Conservation (phyloP, 495 filamentous ascomycete species). For the Aspergillus haitiensis region DNA sequence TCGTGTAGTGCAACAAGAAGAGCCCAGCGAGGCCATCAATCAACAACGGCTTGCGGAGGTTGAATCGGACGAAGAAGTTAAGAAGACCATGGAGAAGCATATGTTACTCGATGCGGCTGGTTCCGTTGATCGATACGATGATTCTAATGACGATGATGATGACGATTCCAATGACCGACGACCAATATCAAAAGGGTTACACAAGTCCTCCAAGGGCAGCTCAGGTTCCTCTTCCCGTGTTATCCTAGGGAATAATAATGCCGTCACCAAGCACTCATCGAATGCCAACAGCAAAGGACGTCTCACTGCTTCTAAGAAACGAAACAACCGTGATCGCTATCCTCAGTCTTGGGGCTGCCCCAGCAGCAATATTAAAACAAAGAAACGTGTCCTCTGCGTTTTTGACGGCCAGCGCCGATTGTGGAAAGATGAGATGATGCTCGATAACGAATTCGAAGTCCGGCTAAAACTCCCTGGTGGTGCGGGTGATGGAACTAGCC, state of each 20-base stretch:
- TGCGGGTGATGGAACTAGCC: constrained; percentile 56
- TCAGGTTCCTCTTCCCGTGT: constrained; percentile 40
- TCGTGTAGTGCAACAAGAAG: constrained; percentile 94
- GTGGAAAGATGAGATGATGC: constrained; percentile 99
- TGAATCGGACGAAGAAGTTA: constrained; percentile 76
- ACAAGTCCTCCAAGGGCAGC: constrained; percentile 42
- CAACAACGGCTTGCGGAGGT: constrained; percentile 80
- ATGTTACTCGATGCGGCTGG: constrained; percentile 61
- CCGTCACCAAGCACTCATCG: constrained; percentile 43
- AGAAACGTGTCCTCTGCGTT: constrained; percentile 91
- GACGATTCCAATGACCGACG: constrained; percentile 61
- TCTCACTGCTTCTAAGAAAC: constrained; percentile 59
- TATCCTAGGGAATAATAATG: constrained; percentile 52
- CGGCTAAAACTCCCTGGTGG: constrained; percentile 72
- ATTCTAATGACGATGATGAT: constrained; percentile 60
- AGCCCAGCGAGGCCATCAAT: constrained; percentile 95
- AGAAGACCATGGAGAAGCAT: constrained; percentile 82
- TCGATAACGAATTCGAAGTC: constrained; percentile 91
- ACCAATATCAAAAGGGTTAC: constrained; percentile 48
- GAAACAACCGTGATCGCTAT: constrained; percentile 89
- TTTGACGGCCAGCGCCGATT: constrained; percentile 87
- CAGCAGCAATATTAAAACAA: constrained; percentile 90
- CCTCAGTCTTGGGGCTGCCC: constrained; percentile 90
- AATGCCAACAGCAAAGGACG: constrained; percentile 36
- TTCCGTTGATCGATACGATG: constrained; percentile 50